phyloP scores from a whole-genome alignment of 1,139 yeast genomes.

The Sugiyamaella pinicola region DNA sequence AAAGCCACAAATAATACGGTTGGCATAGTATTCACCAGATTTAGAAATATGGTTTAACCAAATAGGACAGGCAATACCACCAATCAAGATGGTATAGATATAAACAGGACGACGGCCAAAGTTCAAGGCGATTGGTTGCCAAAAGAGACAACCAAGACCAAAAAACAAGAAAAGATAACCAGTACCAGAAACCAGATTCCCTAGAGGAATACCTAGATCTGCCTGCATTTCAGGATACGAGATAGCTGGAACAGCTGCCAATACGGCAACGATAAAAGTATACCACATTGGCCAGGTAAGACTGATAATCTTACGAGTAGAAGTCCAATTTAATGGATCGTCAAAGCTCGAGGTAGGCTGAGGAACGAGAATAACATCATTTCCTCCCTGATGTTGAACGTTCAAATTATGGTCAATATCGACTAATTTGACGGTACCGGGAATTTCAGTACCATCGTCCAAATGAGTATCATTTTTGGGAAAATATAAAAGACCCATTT shows the following conservation, averaged over 20 bases:
- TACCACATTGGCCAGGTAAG: constrained; percentile 44
- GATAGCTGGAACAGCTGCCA: constrained; percentile 45
- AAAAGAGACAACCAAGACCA: constrained; percentile 53
- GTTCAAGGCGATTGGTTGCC: constrained; percentile 55
- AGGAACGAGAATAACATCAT: constrained; percentile 48
- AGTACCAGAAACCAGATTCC: constrained; percentile 52
- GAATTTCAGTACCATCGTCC: constrained; percentile 24
- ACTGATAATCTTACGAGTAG: constrained; percentile 42
- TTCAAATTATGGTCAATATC: constrained; percentile 46
- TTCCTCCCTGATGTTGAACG: constrained; percentile 34
- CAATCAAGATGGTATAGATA: constrained; percentile 38
- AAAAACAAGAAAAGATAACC: constrained; percentile 52
- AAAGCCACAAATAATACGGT: constrained; percentile 50
- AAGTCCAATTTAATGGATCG: constrained; percentile 53
- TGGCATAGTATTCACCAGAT: constrained; percentile 44
- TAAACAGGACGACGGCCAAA: constrained; percentile 58
- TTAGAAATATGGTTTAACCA: constrained; percentile 39
- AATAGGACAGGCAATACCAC: constrained; percentile 30
- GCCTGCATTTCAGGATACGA: constrained; percentile 31
- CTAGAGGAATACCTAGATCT: constrained; percentile 46
- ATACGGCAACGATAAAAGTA: constrained; percentile 50
- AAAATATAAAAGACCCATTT: constrained; percentile 16
- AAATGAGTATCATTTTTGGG: constrained; percentile 22
- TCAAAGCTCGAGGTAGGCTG: constrained; percentile 53
- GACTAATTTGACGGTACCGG: constrained; percentile 61